These are phyloP conservation scores for Dictyostelium intermedium DNA, from an alignment of 78 protist species.

Conservation along the genomic window DNA sequence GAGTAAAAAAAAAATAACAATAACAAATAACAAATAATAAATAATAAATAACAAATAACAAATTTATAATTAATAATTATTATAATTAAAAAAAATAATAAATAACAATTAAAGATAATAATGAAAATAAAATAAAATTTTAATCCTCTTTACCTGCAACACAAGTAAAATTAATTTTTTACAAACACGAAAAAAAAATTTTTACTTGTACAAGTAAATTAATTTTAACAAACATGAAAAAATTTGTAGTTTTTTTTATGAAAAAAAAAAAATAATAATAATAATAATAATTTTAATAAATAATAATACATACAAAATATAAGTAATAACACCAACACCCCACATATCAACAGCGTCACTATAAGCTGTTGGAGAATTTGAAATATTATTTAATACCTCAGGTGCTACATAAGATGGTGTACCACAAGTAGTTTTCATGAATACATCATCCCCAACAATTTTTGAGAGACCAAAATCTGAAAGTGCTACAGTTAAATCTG, in stretches of 20 bases:
- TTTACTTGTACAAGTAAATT: background rate
- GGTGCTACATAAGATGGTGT: constrained; percentile 88
- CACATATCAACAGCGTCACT: constrained; percentile 82
- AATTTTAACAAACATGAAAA: too few species aligned
- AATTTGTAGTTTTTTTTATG: too few species aligned
- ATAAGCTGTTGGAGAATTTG: constrained; percentile 53
- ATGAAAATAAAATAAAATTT: too few species aligned
- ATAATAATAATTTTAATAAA: background rate
- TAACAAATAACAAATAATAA: too few species aligned
- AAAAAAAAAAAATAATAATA: background rate
- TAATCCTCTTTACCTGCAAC: too few species aligned
- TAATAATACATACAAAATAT: constrained; percentile 68
- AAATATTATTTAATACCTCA: constrained; percentile 62
- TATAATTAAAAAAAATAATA: too few species aligned
- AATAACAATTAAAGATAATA: too few species aligned
- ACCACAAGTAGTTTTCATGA: constrained; percentile 89
- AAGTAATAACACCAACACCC: constrained; percentile 85
- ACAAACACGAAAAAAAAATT: too few species aligned
- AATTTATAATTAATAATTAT: too few species aligned
- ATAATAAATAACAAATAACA: too few species aligned
- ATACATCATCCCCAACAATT: constrained; percentile 39
- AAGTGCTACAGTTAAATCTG: constrained; percentile 49
- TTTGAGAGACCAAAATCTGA: constrained; percentile 91
- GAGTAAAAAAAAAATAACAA: too few species aligned
- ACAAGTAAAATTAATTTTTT: too few species aligned